Base-by-base conservation (phyloP, 352 stramenopile genomes). In the Phytophthora rubi region DNA sequence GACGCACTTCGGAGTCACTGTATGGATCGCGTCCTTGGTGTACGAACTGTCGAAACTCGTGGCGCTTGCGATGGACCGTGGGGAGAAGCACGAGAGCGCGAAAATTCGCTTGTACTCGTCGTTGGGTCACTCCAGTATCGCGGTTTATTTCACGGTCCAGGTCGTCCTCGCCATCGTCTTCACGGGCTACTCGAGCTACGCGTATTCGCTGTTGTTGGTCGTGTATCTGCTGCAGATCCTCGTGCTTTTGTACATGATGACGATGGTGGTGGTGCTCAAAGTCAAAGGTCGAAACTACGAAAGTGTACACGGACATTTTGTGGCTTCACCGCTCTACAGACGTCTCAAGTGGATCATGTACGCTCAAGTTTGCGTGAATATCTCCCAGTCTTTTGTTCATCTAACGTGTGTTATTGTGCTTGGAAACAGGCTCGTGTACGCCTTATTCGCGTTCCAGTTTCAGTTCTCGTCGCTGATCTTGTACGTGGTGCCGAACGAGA, bases 381-480 rank as follows among this genome's bases (percentile, higher is more conserved):
- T 15, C 21, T 42, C 15, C 35, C 35, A 12, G 35, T 16, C 6
- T 35, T 35, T 35, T 10, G 7, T 35, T 10, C 32, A 35, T 2
- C 32, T 35, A 35, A 35, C 32, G 32, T 8, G 32, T 35, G 18
- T 35, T 35, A 39, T 39, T 39, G 6, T 26, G n/a, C 21, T 51
- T 37, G 1, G 21, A 51, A 60, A 18, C 23, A 70, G 62, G 62
- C 8, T 84, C 0, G 67, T 79, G 12, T 81, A 83, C 59, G 71
- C 77, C 8, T 48, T 89, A 3, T 88, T 89, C 49, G 74, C 80
- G 15, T 68, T 88, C 18, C 82, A 89, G 52, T 90, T 84, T 69
- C 67, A 86, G 13, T 70, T 85, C 3, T 71, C 74, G 2, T 82
- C 80, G 6, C 32, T 88, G 33, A 70, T 86, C 51, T 73, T 83